phyloP scores from a whole-genome alignment of 108 stramenopile species.

The Conticribra guillardii region DNA sequence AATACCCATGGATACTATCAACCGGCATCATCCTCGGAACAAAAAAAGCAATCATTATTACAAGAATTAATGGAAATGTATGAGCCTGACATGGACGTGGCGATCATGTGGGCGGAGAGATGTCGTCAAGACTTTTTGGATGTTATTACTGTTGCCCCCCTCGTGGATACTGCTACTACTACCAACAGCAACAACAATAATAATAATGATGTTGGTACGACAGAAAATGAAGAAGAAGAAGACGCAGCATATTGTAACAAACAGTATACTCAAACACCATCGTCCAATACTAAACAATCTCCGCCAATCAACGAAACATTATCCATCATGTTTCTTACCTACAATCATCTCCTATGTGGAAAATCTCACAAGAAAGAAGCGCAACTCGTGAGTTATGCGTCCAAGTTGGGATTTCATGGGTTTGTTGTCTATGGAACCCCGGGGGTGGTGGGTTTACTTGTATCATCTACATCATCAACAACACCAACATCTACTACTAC shows the following conservation, averaged over 20 bases:
- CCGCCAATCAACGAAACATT: constrained; percentile 2
- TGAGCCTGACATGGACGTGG: constrained; percentile 24
- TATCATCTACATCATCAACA: background rate
- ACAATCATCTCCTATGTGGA: constrained; percentile 20
- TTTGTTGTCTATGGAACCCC: constrained; percentile 24
- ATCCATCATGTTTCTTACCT: constrained; percentile 13
- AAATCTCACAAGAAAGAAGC: constrained; percentile 38
- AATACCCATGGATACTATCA: constrained; percentile 9
- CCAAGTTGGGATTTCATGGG: constrained; percentile 18
- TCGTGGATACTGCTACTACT: too few species aligned
- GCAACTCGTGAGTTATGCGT: constrained; percentile 9
- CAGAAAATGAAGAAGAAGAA: too few species aligned
- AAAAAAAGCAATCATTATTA: constrained; percentile 7
- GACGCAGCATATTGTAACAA: too few species aligned
- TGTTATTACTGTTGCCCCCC: too few species aligned
- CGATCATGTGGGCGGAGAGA: constrained; percentile 33
- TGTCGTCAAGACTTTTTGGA: constrained; percentile 27
- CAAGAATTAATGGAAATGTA: constrained; percentile 22
- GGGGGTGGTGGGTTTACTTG: constrained; percentile 12
- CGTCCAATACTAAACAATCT: too few species aligned
- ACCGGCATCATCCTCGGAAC: background rate
- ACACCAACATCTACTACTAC: background rate
- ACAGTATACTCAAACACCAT: too few species aligned
- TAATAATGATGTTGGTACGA: too few species aligned
- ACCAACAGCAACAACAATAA: too few species aligned